Evolutionary conservation across 495 filamentous ascomycete genomes (phyloP).

Genomic region (Aspergillus steynii): DNA sequence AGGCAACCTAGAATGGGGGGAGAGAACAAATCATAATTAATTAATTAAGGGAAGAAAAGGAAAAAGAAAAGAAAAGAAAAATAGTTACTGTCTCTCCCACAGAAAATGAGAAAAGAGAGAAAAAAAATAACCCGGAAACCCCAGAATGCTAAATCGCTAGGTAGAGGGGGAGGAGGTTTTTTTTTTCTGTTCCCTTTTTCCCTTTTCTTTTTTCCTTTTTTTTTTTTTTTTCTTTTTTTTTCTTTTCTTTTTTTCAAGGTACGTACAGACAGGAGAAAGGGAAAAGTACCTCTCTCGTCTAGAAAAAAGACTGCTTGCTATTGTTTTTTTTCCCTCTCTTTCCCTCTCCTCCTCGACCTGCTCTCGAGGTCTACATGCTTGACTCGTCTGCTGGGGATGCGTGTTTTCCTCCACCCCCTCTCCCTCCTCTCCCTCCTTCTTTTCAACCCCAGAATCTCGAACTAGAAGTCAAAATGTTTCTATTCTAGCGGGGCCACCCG

Average conservation of each 20-base stretch:
- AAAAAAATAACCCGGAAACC: not conserved
- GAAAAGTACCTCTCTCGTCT: not conserved
- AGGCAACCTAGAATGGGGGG: not conserved
- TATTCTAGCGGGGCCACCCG: conserved; percentile 7
- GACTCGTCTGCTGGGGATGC: not conserved
- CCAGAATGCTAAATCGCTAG: not conserved
- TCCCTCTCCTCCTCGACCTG: conserved; percentile 10
- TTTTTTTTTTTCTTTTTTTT: not conserved
- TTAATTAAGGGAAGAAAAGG: not conserved
- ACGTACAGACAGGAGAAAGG: not conserved
- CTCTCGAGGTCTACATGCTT: conserved; percentile 7
- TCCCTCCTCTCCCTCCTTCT: conserved; percentile 3
- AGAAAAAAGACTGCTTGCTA: not conserved
- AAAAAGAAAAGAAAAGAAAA: conserved; percentile 6
- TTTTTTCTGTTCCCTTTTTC: not conserved
- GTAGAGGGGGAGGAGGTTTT: too few relatives aligned
- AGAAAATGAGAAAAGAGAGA: not conserved
- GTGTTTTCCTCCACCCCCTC: conserved; percentile 10
- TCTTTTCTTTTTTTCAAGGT: not conserved
- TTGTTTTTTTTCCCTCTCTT: conserved; percentile 12
- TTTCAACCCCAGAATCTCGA: not conserved
- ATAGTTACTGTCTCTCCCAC: not conserved
- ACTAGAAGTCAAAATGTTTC: not conserved
- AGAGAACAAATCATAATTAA: conserved; percentile 8
- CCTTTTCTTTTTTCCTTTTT: not conserved